Evolutionary conservation across 768 basidiomycete species (phyloP).

Genomic region (Suillus luteus): DNA sequence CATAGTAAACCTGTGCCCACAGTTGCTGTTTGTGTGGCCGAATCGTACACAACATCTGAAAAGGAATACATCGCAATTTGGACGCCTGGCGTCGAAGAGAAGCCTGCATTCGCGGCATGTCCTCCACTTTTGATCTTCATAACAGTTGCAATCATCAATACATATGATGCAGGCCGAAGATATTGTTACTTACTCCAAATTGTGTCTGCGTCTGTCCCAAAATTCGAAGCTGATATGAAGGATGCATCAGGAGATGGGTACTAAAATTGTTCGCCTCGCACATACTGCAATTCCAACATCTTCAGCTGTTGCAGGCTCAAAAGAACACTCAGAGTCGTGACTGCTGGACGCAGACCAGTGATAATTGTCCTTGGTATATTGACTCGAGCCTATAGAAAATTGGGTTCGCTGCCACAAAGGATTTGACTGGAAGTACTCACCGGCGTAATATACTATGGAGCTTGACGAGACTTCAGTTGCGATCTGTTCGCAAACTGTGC

Average conservation of each 20-base stretch:
- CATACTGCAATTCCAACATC: slow-evolving; percentile 51
- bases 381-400: slow-evolving; percentile 7
- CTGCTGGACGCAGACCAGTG: slow-evolving; percentile 53
- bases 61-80: slow-evolving; percentile 58
- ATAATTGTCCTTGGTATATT: slow-evolving; percentile 42
- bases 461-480: slow-evolving; percentile 39
- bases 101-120: slow-evolving; percentile 52
- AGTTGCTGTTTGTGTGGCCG: slow-evolving; percentile 37
- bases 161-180: not conserved
- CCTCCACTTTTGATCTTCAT: slow-evolving; percentile 63
- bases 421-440: slow-evolving; percentile 25
- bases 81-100: slow-evolving; percentile 59
- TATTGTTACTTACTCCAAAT: slow-evolving; percentile 44
- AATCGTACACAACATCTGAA: slow-evolving; percentile 40
- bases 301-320: slow-evolving; percentile 50
- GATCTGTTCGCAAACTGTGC: slow-evolving; percentile 38
- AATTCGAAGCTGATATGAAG: slow-evolving; percentile 42
- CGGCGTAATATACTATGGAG: slow-evolving; percentile 47
- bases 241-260: not conserved
- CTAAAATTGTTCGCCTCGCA: not conserved
- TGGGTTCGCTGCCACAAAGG: not conserved
- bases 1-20: slow-evolving; percentile 51
- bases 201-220: slow-evolving; percentile 43
- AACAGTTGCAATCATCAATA: not conserved
- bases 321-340: slow-evolving; percentile 44